A percentile compares a stretch with the other conserved stretches of the same genome.
phyloP scores from a whole-genome alignment of 805 yeast species.

The Diddensiella santjacobensis region DNA sequence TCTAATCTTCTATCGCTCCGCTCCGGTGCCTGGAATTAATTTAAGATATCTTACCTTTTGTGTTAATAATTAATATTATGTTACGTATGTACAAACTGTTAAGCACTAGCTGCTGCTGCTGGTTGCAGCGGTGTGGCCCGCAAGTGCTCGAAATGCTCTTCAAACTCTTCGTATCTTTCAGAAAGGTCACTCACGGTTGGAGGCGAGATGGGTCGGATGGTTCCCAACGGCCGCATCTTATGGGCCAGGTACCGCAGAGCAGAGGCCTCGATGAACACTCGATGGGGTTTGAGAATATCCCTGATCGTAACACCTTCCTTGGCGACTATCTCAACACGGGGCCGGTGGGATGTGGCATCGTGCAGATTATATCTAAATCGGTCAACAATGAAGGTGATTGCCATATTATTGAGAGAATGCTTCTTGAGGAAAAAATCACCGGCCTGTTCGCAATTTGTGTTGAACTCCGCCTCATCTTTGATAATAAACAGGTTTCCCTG shows the following conservation, averaged over 20 bases:
- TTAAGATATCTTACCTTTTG: not conserved
- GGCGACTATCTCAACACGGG: conserved; percentile 59
- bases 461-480: conserved; percentile 47
- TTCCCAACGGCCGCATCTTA: conserved; percentile 16
- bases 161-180: conserved; percentile 2
- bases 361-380: conserved; percentile 58
- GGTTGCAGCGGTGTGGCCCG: not conserved
- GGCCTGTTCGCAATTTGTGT: conserved; percentile 38
- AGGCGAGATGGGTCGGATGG: conserved; percentile 14
- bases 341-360: conserved; percentile 47
- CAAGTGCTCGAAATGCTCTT: not conserved
- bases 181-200: conserved; percentile 2
- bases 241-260: conserved; percentile 63
- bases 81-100: not conserved
- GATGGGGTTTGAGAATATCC: conserved; percentile 75
- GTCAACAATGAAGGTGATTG: conserved; percentile 63
- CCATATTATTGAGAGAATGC: conserved; percentile 25
- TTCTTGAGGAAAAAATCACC: conserved; percentile 51
- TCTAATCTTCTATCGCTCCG: conserved; percentile 32
- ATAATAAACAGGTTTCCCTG: conserved; percentile 67
- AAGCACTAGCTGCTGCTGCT: not conserved
- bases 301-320: conserved; percentile 80
- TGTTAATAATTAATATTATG: not conserved
- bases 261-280: conserved; percentile 64
- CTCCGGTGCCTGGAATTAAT: conserved; percentile 29